Evolutionary conservation across 2,329 filamentous ascomycete species (phyloP).

Genomic region (Tolypocladium cylindrosporum): DNA sequence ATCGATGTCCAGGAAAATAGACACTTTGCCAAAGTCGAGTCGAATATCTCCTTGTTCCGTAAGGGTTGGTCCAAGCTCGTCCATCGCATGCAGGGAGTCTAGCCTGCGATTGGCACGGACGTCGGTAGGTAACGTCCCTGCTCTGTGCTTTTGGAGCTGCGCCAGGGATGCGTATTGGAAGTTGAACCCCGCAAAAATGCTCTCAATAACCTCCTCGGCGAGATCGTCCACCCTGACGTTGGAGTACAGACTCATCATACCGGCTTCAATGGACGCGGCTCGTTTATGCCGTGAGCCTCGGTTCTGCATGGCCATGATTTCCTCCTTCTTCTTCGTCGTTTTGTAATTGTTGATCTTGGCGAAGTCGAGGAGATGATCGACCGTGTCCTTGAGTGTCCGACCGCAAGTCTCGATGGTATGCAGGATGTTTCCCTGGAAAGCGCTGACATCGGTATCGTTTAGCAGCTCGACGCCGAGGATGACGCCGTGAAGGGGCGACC

Average conservation of each 20-base stretch:
- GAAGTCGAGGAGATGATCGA: conserved; percentile 43
- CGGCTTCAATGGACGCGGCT: conserved; percentile 4
- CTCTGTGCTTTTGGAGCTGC: conserved; percentile 7
- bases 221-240: conserved; percentile 27
- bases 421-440: conserved; percentile 34
- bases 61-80: conserved; percentile 8
- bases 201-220: conserved; percentile 36
- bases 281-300: conserved; percentile 1
- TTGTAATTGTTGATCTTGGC: conserved; percentile 40
- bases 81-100: conserved; percentile 32
- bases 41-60: not conserved
- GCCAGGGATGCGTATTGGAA: conserved; percentile 19
- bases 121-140: conserved; percentile 4
- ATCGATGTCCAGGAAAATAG: conserved; percentile 27
- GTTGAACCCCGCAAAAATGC: conserved; percentile 34
- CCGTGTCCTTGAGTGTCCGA: conserved; percentile 40
- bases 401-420: conserved; percentile 40
- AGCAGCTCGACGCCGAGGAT: conserved; percentile 43
- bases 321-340: conserved; percentile 1
- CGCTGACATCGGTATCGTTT: conserved; percentile 37
- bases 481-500: conserved; percentile 51
- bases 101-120: conserved; percentile 10
- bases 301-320: not conserved
- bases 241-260: conserved; percentile 9
- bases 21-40: conserved; percentile 12